Evolutionary conservation across 805 yeast species (phyloP).

Genomic region (Kodamaea fukazawae): DNA sequence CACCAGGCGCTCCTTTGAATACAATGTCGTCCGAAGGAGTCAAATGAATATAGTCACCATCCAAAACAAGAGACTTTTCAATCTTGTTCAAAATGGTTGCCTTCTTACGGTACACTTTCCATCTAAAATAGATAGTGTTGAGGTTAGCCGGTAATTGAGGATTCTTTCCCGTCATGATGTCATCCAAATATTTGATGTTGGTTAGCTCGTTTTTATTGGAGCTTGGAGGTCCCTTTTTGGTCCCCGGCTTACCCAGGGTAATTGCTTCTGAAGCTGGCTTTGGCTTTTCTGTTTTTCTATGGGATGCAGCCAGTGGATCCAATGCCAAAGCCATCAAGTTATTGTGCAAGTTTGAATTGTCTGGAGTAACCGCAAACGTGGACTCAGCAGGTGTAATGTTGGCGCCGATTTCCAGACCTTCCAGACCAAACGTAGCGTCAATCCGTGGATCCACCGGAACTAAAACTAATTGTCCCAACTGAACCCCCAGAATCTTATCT

Average conservation of each 20-base stretch:
- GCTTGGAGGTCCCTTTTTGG: no score
- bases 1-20: constrained; percentile 29
- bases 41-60: constrained; percentile 90
- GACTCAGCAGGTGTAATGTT: constrained; percentile 10
- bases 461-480: constrained; percentile 1
- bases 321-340: constrained; percentile 4
- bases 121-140: constrained; percentile 69
- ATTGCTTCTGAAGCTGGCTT: background rate
- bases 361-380: constrained; percentile 8
- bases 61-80: constrained; percentile 81
- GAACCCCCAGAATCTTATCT: constrained; percentile 1
- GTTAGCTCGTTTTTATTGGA: constrained; percentile 1
- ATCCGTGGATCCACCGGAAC: background rate
- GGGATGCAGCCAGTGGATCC: background rate
- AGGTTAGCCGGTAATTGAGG: constrained; percentile 33
- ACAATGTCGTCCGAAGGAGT: constrained; percentile 79
- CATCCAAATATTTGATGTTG: constrained; percentile 25
- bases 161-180: constrained; percentile 27
- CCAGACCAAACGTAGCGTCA: background rate
- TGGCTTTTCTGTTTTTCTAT: no score
- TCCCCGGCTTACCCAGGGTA: background rate
- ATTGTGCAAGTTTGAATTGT: constrained; percentile 3
- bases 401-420: constrained; percentile 3
- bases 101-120: constrained; percentile 86
- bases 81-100: constrained; percentile 78